phyloP scores from a whole-genome alignment of 2,329 filamentous ascomycete genomes.

The Pseudopyricularia cyperi region DNA sequence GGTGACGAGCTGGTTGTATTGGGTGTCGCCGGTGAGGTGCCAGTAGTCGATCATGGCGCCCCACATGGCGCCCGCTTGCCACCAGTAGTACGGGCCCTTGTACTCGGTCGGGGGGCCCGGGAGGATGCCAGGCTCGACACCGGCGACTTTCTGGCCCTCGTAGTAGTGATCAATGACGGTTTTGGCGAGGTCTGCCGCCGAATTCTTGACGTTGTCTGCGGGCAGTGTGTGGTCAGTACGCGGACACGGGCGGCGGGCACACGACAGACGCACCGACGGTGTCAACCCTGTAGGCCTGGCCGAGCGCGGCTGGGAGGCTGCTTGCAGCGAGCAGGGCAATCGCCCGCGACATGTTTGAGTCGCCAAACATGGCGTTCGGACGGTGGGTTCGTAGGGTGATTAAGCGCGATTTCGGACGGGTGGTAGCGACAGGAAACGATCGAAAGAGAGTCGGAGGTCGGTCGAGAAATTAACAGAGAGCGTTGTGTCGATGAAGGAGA shows the following conservation, averaged over 20 bases:
- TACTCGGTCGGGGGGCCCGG: conserved; percentile 37
- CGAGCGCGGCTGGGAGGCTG: not conserved
- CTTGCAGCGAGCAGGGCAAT: not conserved
- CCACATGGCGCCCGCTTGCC: conserved; percentile 60
- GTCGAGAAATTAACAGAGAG: not conserved
- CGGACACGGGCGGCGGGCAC: not conserved
- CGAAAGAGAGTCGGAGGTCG: not conserved
- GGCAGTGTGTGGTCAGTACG: not conserved
- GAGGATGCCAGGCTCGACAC: conserved; percentile 39
- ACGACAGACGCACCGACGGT: not conserved
- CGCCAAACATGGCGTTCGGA: not conserved
- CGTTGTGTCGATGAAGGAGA: not conserved
- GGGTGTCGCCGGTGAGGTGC: conserved; percentile 50
- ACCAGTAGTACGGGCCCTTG: conserved; percentile 51
- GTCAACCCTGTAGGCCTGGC: not conserved
- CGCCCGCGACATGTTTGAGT: not conserved
- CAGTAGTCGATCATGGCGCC: conserved; percentile 57
- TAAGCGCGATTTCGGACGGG: not conserved
- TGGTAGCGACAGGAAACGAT: not conserved
- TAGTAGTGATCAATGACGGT: conserved; percentile 34
- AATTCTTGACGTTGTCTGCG: conserved; percentile 28
- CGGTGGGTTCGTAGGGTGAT: not conserved
- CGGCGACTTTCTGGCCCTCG: conserved; percentile 25
- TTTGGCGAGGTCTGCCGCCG: conserved; percentile 31
- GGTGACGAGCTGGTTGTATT: conserved; percentile 48